Evolutionary conservation across 169 alveolate genomes (phyloP).

Genomic region (Eimeria necatrix): DNA sequence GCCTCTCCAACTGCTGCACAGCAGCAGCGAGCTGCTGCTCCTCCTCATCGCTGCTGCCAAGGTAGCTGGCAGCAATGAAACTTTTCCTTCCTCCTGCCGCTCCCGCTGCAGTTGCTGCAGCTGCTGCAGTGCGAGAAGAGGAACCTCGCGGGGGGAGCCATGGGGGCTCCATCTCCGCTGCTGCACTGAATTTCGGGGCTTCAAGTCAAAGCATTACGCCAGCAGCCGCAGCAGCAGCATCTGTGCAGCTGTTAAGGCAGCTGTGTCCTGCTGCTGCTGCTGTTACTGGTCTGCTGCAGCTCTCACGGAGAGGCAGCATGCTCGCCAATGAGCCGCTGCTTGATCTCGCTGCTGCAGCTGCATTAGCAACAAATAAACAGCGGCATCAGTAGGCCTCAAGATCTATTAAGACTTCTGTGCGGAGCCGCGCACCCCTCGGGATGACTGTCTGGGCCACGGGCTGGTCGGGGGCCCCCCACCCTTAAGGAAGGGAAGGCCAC

Average conservation of each 20-base stretch:
- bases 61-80: not conserved
- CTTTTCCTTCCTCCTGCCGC: not conserved
- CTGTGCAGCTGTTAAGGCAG: not conserved
- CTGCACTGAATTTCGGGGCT: not conserved
- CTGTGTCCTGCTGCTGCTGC: not conserved
- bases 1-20: conserved; percentile 38
- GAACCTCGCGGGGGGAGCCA: not conserved
- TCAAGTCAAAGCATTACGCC: not conserved
- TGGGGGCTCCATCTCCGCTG: conserved; percentile 1
- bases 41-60: conserved; percentile 52
- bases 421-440: too few relatives aligned
- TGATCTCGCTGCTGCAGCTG: not conserved
- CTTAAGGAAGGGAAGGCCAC: too few relatives aligned
- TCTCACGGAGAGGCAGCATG: not conserved
- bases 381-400: not conserved
- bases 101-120: not conserved
- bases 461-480: too few relatives aligned
- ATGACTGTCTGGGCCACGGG: too few relatives aligned
- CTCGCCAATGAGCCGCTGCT: too few relatives aligned
- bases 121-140: not conserved
- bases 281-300: not conserved
- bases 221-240: not conserved
- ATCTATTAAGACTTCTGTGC: too few relatives aligned
- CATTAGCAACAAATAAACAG: not conserved
- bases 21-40: conserved; percentile 63